phyloP scores from a whole-genome alignment of 768 basidiomycete species.

The Cyclocybe aegerita region DNA sequence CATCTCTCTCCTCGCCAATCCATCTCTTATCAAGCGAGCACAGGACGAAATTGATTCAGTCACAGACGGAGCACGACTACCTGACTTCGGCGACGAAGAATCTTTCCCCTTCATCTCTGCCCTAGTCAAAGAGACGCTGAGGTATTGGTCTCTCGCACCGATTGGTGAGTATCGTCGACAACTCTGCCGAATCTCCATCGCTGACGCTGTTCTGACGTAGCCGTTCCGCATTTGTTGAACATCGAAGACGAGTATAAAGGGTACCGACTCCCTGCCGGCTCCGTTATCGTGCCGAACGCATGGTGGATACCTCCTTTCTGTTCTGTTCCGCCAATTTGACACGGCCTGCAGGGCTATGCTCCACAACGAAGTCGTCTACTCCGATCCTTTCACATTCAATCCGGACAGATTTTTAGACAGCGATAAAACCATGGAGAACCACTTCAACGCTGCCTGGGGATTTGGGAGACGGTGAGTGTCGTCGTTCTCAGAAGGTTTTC shows the following conservation, averaged over 20 bases:
- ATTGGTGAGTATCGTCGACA: slow-evolving; percentile 14
- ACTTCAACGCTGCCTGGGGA: slow-evolving; percentile 25
- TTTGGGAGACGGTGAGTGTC: slow-evolving; percentile 22
- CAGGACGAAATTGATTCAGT: slow-evolving; percentile 33
- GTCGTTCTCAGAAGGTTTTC: not conserved
- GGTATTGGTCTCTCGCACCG: slow-evolving; percentile 25
- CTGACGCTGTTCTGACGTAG: slow-evolving; percentile 2
- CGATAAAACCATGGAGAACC: slow-evolving; percentile 20
- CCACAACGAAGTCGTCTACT: slow-evolving; percentile 17
- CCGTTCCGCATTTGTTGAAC: slow-evolving; percentile 17
- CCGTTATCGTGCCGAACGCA: slow-evolving; percentile 27
- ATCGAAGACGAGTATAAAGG: slow-evolving; percentile 29
- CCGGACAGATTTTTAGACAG: slow-evolving; percentile 21
- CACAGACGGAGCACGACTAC: slow-evolving; percentile 26
- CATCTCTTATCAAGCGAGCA: slow-evolving; percentile 26
- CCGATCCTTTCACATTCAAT: slow-evolving; percentile 16
- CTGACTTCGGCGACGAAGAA: slow-evolving; percentile 25
- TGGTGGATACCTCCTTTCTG: slow-evolving; percentile 14
- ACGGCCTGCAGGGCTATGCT: slow-evolving; percentile 24
- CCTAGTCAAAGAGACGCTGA: slow-evolving; percentile 23
- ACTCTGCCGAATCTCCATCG: not conserved
- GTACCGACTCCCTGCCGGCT: slow-evolving; percentile 27
- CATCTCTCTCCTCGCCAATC: slow-evolving; percentile 26
- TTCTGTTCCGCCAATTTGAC: not conserved
- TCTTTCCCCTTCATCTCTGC: slow-evolving; percentile 29